Evolutionary conservation across 1,284 basidiomycete species (phyloP), one percentile per base, ranked within the genome.

Genomic region (Pascua guehoae): DNA sequence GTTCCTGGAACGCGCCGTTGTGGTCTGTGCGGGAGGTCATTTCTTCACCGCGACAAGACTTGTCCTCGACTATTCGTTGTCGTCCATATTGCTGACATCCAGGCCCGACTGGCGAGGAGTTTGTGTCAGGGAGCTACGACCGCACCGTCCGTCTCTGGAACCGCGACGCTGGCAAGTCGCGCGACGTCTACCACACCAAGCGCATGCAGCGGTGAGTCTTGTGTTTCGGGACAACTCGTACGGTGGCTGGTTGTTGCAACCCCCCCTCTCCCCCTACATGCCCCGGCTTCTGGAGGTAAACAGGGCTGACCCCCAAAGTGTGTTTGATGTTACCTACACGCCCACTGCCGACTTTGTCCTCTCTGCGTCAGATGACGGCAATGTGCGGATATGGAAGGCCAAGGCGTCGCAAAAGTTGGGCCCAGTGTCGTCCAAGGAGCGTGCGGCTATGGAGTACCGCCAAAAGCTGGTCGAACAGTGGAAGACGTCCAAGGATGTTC

Each of bases 121-220:
- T 98, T 70, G 92, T 96, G 40, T 91, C 89, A 58, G 96, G 95
- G 24, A 89, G 91, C 1, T 98, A 95, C 86, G 96, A 99, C 76
- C 84, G 94, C 51, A 98, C 94, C 0, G 82, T 98, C 41, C 82
- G 95, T 51, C 84, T 98, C 72, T 99, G 95, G 95, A 87, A 88
- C 64, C 86, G 91, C 63, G 90, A 90, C 38, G 83, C 84, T 47
- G 94, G 93, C 4, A 85, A 86, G 56, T 83, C 84, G 4, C 86
- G 90, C 17, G 95, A 98, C 73, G 87, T 94, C 5, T 99, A 98
- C 74, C 95, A 98, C 78, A 95, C 92, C 24, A 98, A 98, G 79
- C 89, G 96, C 44, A 99, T 99, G 96, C 95, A 98, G 76, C 85
- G 93, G 88, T 91, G 52, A 51, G 81, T 67, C 7, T 32, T 32